Conservation (phyloP, 2,329 filamentous ascomycete species). For the Cercospora nicotianae region DNA sequence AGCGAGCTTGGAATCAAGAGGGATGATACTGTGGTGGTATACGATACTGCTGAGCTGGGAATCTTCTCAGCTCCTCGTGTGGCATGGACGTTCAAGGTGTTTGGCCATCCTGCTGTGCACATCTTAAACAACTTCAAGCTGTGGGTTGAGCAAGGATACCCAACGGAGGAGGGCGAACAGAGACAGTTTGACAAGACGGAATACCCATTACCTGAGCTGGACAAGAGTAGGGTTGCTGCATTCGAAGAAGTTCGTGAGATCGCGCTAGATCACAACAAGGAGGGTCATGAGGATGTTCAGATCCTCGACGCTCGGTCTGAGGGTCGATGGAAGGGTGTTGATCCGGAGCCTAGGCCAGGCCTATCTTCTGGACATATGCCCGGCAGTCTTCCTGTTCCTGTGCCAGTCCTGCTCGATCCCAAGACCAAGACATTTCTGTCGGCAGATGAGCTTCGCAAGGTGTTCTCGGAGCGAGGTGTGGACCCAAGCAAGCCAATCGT, state of each 20-base stretch:
- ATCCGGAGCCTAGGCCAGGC: constrained; percentile 79
- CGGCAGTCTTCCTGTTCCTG: constrained; percentile 78
- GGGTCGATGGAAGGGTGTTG: constrained; percentile 78
- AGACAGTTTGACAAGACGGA: constrained; percentile 47
- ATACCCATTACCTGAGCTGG: constrained; percentile 48
- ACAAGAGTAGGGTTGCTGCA: constrained; percentile 65
- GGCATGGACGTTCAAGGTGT: constrained; percentile 86
- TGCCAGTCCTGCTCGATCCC: constrained; percentile 76
- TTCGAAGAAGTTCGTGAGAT: constrained; percentile 83
- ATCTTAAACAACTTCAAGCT: constrained; percentile 91
- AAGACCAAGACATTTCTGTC: constrained; percentile 78
- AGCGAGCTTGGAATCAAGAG: constrained; percentile 79
- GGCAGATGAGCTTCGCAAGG: constrained; percentile 65
- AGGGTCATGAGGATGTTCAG: constrained; percentile 79
- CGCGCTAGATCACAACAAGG: constrained; percentile 73
- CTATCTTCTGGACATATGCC: constrained; percentile 91
- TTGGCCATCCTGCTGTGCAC: constrained; percentile 86
- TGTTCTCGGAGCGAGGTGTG: constrained; percentile 79
- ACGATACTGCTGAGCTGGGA: constrained; percentile 86
- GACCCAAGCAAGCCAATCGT: constrained; percentile 80
- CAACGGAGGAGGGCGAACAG: constrained; percentile 74
- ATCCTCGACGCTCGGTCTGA: constrained; percentile 81
- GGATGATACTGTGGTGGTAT: constrained; percentile 90
- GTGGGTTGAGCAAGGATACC: constrained; percentile 84
- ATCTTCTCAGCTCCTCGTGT: constrained; percentile 94